A percentile compares a stretch with the other conserved stretches of the same genome.
Conservation (phyloP, 2,329 filamentous ascomycete genomes). For the Ophiostoma himal-ulmi region DNA sequence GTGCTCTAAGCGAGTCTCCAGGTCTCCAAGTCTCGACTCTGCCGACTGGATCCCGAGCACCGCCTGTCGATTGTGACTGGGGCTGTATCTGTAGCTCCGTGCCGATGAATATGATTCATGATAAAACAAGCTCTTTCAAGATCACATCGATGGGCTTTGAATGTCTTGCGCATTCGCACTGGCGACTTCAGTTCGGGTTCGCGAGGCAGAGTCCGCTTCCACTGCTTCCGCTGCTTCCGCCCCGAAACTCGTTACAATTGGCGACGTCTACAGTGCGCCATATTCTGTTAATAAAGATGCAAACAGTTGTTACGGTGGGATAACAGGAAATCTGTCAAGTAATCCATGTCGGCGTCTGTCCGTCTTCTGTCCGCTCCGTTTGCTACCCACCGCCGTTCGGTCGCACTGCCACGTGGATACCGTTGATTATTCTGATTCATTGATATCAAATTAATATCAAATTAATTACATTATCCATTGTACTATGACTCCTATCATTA, state of each 20-base stretch:
- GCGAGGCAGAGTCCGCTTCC: not conserved
- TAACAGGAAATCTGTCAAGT: no score
- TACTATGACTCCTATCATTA: not conserved
- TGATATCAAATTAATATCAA: not conserved
- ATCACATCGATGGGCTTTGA: no score
- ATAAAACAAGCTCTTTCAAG: not conserved
- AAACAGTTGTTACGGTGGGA: not conserved
- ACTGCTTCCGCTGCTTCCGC: no score
- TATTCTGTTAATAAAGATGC: not conserved
- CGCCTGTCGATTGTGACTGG: not conserved
- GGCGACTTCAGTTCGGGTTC: not conserved
- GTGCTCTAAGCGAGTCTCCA: not conserved
- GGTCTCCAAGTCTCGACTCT: no score
- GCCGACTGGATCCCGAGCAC: not conserved
- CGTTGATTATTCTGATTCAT: not conserved
- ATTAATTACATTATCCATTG: not conserved
- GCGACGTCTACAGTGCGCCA: not conserved
- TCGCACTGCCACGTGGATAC: not conserved
- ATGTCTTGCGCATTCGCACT: no score
- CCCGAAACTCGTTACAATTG: not conserved
- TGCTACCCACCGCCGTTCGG: not conserved
- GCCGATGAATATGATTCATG: not conserved
- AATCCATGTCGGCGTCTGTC: not conserved
- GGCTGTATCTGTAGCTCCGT: not conserved
- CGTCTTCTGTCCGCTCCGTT: no score